Percentiles rank a stretch among this genome's conserved stretches.
Evolutionary conservation across 1,139 yeast genomes (phyloP).

Genomic region (Groenewaldozyma auringiensis): DNA sequence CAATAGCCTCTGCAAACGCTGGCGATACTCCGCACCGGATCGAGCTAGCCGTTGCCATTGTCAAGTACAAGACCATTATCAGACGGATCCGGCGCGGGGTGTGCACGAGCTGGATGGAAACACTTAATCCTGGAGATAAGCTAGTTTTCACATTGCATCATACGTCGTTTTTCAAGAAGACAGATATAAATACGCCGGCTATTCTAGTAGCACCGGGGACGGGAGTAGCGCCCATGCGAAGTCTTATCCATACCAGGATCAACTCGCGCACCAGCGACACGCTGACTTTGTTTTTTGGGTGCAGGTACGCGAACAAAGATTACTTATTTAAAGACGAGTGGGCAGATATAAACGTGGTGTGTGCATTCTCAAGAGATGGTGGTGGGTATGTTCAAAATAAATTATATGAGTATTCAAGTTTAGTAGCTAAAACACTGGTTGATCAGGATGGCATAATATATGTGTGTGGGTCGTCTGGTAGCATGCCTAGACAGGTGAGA

Average conservation of each 20-base stretch:
- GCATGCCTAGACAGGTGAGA: constrained; percentile 89
- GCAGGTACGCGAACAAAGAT: constrained; percentile 61
- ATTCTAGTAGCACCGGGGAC: constrained; percentile 85
- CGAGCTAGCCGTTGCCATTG: constrained; percentile 73
- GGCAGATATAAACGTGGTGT: constrained; percentile 39
- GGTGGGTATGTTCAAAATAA: constrained; percentile 68
- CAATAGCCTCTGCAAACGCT: constrained; percentile 55
- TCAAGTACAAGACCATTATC: constrained; percentile 76
- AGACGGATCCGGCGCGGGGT: constrained; percentile 71
- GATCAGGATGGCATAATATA: constrained; percentile 55
- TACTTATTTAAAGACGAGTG: constrained; percentile 55
- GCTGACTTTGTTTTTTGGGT: constrained; percentile 59
- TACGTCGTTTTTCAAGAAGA: constrained; percentile 21
- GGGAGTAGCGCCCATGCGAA: constrained; percentile 84
- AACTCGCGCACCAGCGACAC: constrained; percentile 5
- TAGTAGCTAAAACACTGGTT: constrained; percentile 46
- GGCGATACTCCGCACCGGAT: constrained; percentile 26
- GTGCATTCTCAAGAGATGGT: constrained; percentile 48
- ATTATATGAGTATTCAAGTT: constrained; percentile 42
- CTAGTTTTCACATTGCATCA: constrained; percentile 46
- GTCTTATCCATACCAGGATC: constrained; percentile 39
- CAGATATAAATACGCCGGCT: constrained; percentile 37
- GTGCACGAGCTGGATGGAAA: constrained; percentile 70
- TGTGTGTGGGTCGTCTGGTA: constrained; percentile 89
- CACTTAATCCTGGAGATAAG: constrained; percentile 40